Percentiles rank a stretch among this genome's conserved stretches.
Evolutionary conservation across 306 rosid species (phyloP).

Genomic region (Sophora flavescens): DNA sequence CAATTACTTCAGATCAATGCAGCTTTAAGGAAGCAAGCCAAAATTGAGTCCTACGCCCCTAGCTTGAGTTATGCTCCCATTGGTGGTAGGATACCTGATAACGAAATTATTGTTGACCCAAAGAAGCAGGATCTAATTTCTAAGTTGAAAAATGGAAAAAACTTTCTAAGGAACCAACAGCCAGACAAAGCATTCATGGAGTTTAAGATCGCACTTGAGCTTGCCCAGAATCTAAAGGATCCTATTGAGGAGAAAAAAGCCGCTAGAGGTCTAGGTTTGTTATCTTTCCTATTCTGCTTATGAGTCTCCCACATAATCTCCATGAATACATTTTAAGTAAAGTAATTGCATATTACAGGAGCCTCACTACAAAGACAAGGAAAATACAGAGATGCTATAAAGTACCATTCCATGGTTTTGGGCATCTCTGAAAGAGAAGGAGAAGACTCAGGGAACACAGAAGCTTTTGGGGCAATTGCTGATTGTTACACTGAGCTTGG

Average conservation of each 20-base stretch:
- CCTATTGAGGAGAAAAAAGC: conserved; percentile 95
- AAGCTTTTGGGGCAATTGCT: conserved; percentile 98
- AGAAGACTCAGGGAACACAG: conserved; percentile 89
- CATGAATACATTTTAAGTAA: conserved; percentile 18
- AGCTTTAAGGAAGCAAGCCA: conserved; percentile 93
- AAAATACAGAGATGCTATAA: conserved; percentile 81
- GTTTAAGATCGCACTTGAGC: conserved; percentile 80
- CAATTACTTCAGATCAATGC: conserved; percentile 90
- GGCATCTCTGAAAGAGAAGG: conserved; percentile 81
- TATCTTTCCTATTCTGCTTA: conserved; percentile 22
- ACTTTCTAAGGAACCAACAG: conserved; percentile 85
- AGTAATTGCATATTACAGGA: conserved; percentile 58
- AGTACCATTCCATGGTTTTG: conserved; percentile 87
- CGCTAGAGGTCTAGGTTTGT: conserved; percentile 94
- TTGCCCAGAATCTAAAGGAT: conserved; percentile 76
- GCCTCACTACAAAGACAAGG: conserved; percentile 96
- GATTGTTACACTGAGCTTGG: conserved; percentile 98
- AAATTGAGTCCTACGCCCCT: conserved; percentile 97
- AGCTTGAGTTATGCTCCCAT: conserved; percentile 89
- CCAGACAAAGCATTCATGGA: conserved; percentile 77
- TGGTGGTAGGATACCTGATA: conserved; percentile 75
- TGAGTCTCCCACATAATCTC: conserved; percentile 1
- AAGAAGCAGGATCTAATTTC: conserved; percentile 88
- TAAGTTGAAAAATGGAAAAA: conserved; percentile 82
- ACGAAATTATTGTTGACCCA: conserved; percentile 78